Conservation (phyloP, 2,329 filamentous ascomycete species). For the Alternaria sp. region DNA sequence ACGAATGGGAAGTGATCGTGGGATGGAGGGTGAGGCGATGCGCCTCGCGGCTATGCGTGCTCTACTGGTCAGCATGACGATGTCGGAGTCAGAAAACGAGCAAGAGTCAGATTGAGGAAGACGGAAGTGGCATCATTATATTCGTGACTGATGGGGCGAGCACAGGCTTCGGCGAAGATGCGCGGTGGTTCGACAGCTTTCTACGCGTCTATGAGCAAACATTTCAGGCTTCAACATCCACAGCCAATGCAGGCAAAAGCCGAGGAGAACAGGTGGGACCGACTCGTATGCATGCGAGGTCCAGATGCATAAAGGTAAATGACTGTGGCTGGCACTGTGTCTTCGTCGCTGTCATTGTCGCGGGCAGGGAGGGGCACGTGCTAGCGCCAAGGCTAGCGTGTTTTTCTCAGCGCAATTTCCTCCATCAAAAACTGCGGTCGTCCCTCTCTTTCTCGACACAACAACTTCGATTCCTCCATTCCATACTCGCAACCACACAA, state of each 20-base stretch:
- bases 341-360: neutral
- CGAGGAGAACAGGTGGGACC: neutral
- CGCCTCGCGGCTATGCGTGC: conserved; percentile 47
- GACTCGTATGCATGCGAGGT: neutral
- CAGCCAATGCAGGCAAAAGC: neutral
- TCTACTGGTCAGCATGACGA: conserved; percentile 49
- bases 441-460: conserved; percentile 23
- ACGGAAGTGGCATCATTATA: conserved; percentile 33
- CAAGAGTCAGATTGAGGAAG: neutral
- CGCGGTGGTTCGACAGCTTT: conserved; percentile 34
- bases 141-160: conserved; percentile 28
- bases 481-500: conserved; percentile 21
- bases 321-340: neutral
- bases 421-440: conserved; percentile 30
- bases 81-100: conserved; percentile 11
- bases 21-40: conserved; percentile 29
- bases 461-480: conserved; percentile 21
- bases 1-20: conserved; percentile 27
- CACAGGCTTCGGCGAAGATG: conserved; percentile 32
- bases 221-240: conserved; percentile 10
- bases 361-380: conserved; percentile 19
- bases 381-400: conserved; percentile 24
- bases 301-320: conserved; percentile 2
- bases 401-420: conserved; percentile 29
- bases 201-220: conserved; percentile 18